phyloP scores from a whole-genome alignment of 2,329 filamentous ascomycete genomes.

The Stagonosporopsis rhizophila region DNA sequence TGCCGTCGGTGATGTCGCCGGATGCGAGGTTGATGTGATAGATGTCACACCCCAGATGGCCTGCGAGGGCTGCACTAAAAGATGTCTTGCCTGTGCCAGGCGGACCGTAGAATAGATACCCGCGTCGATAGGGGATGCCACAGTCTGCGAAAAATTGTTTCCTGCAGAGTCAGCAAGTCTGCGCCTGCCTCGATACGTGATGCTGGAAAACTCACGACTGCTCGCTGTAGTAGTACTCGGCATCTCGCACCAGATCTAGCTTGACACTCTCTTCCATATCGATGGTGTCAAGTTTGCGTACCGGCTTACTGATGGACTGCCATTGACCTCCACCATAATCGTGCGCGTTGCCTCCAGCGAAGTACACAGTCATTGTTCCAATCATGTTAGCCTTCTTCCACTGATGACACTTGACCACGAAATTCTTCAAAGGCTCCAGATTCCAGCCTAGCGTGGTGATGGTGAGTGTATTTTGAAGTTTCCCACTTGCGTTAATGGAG shows the following conservation, averaged over 20 bases:
- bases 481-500: constrained; percentile 17
- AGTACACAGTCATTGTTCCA: constrained; percentile 37
- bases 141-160: constrained; percentile 44
- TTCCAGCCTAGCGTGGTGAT: constrained; percentile 40
- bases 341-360: constrained; percentile 23
- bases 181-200: not conserved
- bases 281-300: constrained; percentile 40
- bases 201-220: constrained; percentile 20
- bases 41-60: constrained; percentile 48
- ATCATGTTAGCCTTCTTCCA: constrained; percentile 30
- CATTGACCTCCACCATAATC: constrained; percentile 24
- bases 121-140: constrained; percentile 45
- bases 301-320: constrained; percentile 34
- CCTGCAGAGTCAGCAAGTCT: not conserved
- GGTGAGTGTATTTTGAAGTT: constrained; percentile 26
- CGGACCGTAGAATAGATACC: constrained; percentile 52
- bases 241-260: constrained; percentile 42
- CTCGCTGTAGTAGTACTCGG: constrained; percentile 48
- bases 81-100: constrained; percentile 53
- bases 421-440: constrained; percentile 31
- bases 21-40: constrained; percentile 48
- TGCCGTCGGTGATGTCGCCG: constrained; percentile 37
- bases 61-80: constrained; percentile 48
- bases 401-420: constrained; percentile 32
- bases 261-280: constrained; percentile 42